Percentiles rank a stretch among this genome's conserved stretches.
Conservation (phyloP, 2,329 filamentous ascomycete genomes). For the Thelonectria discophora region DNA sequence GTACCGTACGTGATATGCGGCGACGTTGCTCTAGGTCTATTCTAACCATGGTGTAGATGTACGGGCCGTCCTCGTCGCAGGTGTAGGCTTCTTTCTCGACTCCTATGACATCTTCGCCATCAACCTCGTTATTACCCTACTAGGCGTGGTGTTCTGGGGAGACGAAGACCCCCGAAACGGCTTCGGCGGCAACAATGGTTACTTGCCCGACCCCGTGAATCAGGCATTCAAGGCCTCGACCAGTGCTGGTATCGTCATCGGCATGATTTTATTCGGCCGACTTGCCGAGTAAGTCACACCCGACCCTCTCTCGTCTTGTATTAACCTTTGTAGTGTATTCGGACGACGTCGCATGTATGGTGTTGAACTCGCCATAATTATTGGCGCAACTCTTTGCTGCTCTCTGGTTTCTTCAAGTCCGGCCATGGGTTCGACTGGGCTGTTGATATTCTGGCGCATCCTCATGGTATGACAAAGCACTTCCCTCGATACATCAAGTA, state of each 20-base stretch:
- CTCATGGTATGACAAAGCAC: constrained; percentile 63
- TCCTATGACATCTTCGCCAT: constrained; percentile 86
- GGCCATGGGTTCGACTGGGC: constrained; percentile 65
- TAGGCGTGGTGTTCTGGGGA: constrained; percentile 81
- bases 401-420: constrained; percentile 69
- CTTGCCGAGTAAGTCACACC: constrained; percentile 67
- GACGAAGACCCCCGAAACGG: constrained; percentile 53
- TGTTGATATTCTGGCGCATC: constrained; percentile 79
- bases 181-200: constrained; percentile 62
- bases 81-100: constrained; percentile 85
- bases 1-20: constrained; percentile 59
- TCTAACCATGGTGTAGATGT: constrained; percentile 57
- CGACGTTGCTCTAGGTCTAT: neutral
- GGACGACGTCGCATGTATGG: constrained; percentile 87
- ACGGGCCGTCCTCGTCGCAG: constrained; percentile 77
- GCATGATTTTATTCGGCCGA: constrained; percentile 80
- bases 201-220: constrained; percentile 70
- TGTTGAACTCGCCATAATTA: constrained; percentile 76
- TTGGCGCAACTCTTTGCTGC: constrained; percentile 74
- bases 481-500: neutral
- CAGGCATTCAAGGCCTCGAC: constrained; percentile 85
- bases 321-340: constrained; percentile 56
- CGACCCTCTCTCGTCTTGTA: neutral
- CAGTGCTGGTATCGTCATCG: constrained; percentile 79
- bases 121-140: constrained; percentile 74